Conservation (phyloP, 768 basidiomycete genomes). For the Leccinum pellstonianum region DNA sequence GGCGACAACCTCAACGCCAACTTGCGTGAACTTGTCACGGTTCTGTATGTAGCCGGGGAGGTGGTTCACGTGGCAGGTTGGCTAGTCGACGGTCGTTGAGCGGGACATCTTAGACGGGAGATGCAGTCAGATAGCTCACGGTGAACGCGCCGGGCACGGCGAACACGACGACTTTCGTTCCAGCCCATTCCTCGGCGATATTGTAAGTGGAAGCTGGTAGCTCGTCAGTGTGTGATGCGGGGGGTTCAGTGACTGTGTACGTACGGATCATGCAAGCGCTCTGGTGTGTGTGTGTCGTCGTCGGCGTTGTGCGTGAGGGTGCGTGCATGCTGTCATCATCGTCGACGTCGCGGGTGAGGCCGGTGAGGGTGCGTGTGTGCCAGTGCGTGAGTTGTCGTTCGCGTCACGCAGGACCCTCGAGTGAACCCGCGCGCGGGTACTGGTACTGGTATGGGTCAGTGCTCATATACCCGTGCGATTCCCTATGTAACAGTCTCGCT, state of each 20-base stretch:
- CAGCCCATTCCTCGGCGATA: constrained; percentile 65
- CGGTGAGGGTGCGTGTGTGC: no score
- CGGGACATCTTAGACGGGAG: neutral
- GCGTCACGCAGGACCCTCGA: no score
- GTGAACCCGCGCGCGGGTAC: no score
- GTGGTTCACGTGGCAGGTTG: constrained; percentile 44
- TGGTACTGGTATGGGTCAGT: no score
- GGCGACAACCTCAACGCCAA: constrained; percentile 52
- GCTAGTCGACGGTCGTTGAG: constrained; percentile 21
- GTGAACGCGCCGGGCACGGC: constrained; percentile 82
- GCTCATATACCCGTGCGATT: no score
- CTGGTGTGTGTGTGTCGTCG: constrained; percentile 29
- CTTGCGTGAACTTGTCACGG: constrained; percentile 44
- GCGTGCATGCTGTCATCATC: no score
- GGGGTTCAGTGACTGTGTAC: constrained; percentile 26
- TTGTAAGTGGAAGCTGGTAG: constrained; percentile 48
- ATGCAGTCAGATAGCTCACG: constrained; percentile 38
- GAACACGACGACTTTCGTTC: constrained; percentile 79
- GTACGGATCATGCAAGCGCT: constrained; percentile 63
- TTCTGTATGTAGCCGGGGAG: constrained; percentile 46
- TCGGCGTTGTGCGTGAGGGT: no score
- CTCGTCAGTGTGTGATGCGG: neutral
- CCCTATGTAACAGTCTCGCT: no score
- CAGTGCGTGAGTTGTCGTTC: no score
- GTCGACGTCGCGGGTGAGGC: no score